A percentile compares a stretch with the other conserved stretches of the same genome.
phyloP scores from a whole-genome alignment of 805 yeast species.

The Candida dendrica region DNA sequence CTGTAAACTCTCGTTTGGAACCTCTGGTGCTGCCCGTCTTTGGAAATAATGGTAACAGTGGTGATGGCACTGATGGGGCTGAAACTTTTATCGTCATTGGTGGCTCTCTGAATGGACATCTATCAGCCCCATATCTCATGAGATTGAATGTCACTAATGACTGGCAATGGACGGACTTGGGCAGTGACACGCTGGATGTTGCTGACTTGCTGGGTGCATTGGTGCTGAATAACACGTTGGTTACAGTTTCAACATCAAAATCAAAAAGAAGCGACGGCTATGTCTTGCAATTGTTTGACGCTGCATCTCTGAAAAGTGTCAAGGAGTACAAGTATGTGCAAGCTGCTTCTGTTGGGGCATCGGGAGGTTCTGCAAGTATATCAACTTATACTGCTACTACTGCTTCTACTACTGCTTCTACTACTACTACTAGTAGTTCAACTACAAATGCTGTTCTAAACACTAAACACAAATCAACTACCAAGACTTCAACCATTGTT shows the following conservation, averaged over 20 bases:
- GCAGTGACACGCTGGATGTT: constrained; percentile 18
- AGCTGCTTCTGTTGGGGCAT: too few species aligned
- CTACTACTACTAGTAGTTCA: neutral
- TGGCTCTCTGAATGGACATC: constrained; percentile 45
- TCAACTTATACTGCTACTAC: neutral
- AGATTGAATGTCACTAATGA: constrained; percentile 13
- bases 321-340: constrained; percentile 1
- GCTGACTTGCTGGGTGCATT: constrained; percentile 39
- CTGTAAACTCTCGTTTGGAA: constrained; percentile 44
- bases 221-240: constrained; percentile 41
- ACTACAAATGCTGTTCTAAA: neutral
- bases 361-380: neutral
- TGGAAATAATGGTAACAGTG: too few species aligned
- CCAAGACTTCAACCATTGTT: constrained; percentile 11
- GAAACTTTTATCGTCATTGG: constrained; percentile 47
- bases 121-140: constrained; percentile 24
- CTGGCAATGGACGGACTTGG: constrained; percentile 21
- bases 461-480: neutral
- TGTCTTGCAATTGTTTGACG: constrained; percentile 34
- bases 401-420: constrained; percentile 10
- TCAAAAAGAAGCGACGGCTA: constrained; percentile 22
- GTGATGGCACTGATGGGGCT: too few species aligned
- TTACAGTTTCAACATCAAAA: constrained; percentile 29
- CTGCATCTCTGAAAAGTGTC: constrained; percentile 27
- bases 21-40: constrained; percentile 53